phyloP scores from a whole-genome alignment of 352 stramenopile genomes.

The Phytophthora tubulina region DNA sequence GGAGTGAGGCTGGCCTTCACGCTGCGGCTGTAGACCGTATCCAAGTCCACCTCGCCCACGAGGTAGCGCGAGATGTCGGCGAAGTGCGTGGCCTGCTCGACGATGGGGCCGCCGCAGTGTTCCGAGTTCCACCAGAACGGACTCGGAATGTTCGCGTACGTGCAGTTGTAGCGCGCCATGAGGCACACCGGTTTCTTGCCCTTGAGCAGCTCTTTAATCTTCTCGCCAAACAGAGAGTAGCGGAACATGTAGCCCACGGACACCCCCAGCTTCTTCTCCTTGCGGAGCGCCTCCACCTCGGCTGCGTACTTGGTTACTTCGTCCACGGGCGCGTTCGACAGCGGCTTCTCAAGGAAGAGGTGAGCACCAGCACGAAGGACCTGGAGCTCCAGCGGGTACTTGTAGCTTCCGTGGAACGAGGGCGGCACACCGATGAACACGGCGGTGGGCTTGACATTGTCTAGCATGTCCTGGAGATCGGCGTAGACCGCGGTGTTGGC shows the following conservation, averaged over 20 bases:
- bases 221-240: slow-evolving; percentile 43
- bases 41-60: slow-evolving; percentile 46
- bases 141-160: slow-evolving; percentile 47
- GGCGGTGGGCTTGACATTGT: slow-evolving; percentile 37
- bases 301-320: slow-evolving; percentile 43
- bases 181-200: slow-evolving; percentile 48
- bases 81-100: slow-evolving; percentile 57
- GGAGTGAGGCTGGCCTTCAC: slow-evolving; percentile 53
- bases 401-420: slow-evolving; percentile 52
- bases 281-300: slow-evolving; percentile 34
- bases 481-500: slow-evolving; percentile 40
- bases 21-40: slow-evolving; percentile 52
- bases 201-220: slow-evolving; percentile 43
- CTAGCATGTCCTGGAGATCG: slow-evolving; percentile 44
- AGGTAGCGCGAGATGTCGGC: slow-evolving; percentile 46
- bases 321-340: slow-evolving; percentile 44
- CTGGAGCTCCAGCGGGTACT: slow-evolving; percentile 47
- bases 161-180: slow-evolving; percentile 50
- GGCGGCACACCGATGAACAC: slow-evolving; percentile 50
- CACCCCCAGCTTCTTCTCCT: slow-evolving; percentile 45
- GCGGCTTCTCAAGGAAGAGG: slow-evolving; percentile 49
- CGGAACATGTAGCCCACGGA: slow-evolving; percentile 56
- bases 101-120: slow-evolving; percentile 51
- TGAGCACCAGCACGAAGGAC: slow-evolving; percentile 42
- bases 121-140: slow-evolving; percentile 53